These are phyloP conservation scores for Claviceps citrina DNA, from an alignment of 2,329 filamentous ascomycete species.

Conservation along the genomic window DNA sequence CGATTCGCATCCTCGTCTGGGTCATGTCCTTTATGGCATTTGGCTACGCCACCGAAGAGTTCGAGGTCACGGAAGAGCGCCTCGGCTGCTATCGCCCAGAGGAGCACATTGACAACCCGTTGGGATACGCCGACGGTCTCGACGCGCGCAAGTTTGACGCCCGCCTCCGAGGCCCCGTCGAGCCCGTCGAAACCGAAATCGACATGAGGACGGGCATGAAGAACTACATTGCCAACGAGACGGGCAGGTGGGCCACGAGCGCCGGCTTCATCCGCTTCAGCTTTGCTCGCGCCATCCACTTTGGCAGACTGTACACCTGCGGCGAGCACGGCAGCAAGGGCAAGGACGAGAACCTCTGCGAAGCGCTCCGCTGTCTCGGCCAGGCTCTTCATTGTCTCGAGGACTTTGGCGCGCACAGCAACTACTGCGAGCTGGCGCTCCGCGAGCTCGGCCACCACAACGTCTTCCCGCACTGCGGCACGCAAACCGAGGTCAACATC, in stretches of 20 bases:
- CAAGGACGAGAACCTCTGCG: conserved; percentile 63
- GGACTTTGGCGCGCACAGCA: conserved; percentile 68
- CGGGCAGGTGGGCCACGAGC: conserved; percentile 76
- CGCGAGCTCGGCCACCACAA: conserved; percentile 66
- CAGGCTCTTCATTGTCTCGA: conserved; percentile 66
- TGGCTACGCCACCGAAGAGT: conserved; percentile 74
- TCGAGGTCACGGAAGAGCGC: conserved; percentile 67
- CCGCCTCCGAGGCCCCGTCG: conserved; percentile 67
- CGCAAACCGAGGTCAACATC: conserved; percentile 44
- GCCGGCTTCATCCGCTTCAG: conserved; percentile 69
- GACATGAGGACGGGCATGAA: conserved; percentile 85
- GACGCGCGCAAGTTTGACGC: conserved; percentile 74
- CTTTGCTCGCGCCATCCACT: conserved; percentile 60
- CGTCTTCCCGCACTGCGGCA: conserved; percentile 66
- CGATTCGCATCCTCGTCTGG: conserved; percentile 67
- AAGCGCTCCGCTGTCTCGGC: conserved; percentile 61
- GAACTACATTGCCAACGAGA: conserved; percentile 93
- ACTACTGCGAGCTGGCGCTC: conserved; percentile 66
- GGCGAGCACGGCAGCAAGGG: conserved; percentile 41
- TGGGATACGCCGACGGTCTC: conserved; percentile 69
- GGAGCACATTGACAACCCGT: conserved; percentile 60
- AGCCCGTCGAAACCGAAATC: conserved; percentile 54
- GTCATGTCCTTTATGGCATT: conserved; percentile 68
- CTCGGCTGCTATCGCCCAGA: conserved; percentile 70
- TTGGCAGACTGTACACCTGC: conserved; percentile 57